phyloP scores from a whole-genome alignment of 805 yeast genomes.

The Torulaspora quercuum region DNA sequence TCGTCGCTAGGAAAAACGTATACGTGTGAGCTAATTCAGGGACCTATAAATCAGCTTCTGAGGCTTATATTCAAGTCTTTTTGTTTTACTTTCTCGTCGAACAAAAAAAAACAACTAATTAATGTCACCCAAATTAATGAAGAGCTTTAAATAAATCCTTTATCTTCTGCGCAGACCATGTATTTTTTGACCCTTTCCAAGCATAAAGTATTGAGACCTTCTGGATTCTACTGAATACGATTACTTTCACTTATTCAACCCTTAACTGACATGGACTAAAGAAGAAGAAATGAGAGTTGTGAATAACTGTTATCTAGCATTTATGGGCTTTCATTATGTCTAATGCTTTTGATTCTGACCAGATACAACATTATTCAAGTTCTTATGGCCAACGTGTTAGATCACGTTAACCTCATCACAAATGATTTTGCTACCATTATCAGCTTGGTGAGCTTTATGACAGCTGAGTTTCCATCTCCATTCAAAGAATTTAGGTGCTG shows the following conservation, averaged over 20 bases:
- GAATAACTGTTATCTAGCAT: slow-evolving; percentile 52
- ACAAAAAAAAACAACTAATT: too few species aligned
- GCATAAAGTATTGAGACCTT: slow-evolving; percentile 44
- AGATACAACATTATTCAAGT: slow-evolving; percentile 58
- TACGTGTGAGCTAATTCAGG: too few species aligned
- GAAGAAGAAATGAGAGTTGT: slow-evolving; percentile 49
- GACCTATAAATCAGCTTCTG: too few species aligned
- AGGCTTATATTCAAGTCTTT: too few species aligned
- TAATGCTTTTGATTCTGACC: slow-evolving; percentile 55
- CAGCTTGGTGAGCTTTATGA: slow-evolving; percentile 48
- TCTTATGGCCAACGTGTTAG: slow-evolving; percentile 51
- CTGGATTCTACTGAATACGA: slow-evolving; percentile 53
- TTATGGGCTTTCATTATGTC: slow-evolving; percentile 59
- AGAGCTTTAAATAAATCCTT: too few species aligned
- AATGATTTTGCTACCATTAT: slow-evolving; percentile 58
- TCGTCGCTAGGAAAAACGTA: too few species aligned
- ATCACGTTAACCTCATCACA: slow-evolving; percentile 51
- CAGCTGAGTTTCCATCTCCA: slow-evolving; percentile 64
- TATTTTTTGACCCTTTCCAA: slow-evolving; percentile 41
- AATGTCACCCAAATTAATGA: too few species aligned
- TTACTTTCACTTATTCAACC: slow-evolving; percentile 54
- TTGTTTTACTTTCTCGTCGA: too few species aligned
- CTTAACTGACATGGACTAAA: slow-evolving; percentile 51
- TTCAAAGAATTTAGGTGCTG: slow-evolving; percentile 62
- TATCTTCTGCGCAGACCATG: slow-evolving; percentile 9